phyloP scores from a whole-genome alignment of 768 basidiomycete genomes.

The Solioccasus polychromus region DNA sequence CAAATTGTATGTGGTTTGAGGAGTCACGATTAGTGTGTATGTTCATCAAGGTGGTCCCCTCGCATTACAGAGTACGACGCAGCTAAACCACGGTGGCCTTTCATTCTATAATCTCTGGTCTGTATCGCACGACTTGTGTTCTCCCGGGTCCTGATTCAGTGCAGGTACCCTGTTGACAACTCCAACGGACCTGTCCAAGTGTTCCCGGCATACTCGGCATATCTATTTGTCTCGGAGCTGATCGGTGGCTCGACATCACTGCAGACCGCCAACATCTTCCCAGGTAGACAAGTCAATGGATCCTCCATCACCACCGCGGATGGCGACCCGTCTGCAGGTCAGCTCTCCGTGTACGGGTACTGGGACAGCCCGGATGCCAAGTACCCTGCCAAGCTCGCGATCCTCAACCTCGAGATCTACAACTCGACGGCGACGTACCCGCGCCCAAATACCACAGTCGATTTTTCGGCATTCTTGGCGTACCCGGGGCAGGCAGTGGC shows the following conservation, averaged over 20 bases:
- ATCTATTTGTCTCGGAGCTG: conserved; percentile 49
- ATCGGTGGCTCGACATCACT: conserved; percentile 43
- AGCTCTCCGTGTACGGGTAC: conserved; percentile 50
- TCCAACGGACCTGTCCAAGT: conserved; percentile 47
- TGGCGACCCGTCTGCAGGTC: conserved; percentile 46
- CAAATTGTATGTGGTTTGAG: not conserved
- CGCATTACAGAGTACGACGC: conserved; percentile 47
- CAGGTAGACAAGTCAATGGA: conserved; percentile 49
- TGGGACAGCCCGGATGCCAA: conserved; percentile 37
- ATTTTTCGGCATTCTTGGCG: conserved; percentile 42
- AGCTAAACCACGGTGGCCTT: conserved; percentile 48
- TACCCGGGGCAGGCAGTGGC: conserved; percentile 27
- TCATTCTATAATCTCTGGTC: conserved; percentile 48
- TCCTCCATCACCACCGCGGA: conserved; percentile 50
- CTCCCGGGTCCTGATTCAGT: not conserved
- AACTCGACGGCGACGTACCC: conserved; percentile 42
- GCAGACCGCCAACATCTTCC: conserved; percentile 48
- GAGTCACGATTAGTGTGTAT: conserved; percentile 36
- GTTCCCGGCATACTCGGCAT: conserved; percentile 53
- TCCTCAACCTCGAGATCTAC: conserved; percentile 51
- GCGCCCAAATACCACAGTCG: conserved; percentile 44
- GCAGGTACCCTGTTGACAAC: conserved; percentile 48
- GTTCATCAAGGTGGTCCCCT: conserved; percentile 56
- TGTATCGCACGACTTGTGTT: conserved; percentile 1
- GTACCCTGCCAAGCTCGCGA: conserved; percentile 44